Percentiles rank a stretch among this genome's conserved stretches.
Evolutionary conservation across 2,329 filamentous ascomycete genomes (phyloP).

Genomic region (Ophiostoma populinum): DNA sequence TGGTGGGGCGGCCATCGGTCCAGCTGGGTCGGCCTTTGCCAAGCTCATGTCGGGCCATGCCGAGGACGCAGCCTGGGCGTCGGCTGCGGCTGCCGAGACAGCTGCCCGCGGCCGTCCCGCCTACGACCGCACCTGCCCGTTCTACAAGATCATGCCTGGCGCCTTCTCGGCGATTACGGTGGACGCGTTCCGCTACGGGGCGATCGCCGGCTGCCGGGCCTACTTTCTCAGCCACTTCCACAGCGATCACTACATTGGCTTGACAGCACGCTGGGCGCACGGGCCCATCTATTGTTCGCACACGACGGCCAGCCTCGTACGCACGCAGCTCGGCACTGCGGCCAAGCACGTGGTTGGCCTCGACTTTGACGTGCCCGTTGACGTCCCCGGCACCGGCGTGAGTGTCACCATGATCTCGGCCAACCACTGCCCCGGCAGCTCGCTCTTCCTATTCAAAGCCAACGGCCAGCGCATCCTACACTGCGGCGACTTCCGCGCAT

Average conservation of each 20-base stretch:
- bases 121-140: conserved; percentile 82
- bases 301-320: conserved; percentile 78
- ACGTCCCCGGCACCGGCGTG: conserved; percentile 71
- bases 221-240: conserved; percentile 98
- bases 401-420: conserved; percentile 88
- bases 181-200: conserved; percentile 89
- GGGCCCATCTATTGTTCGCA: conserved; percentile 94
- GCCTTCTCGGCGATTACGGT: conserved; percentile 64
- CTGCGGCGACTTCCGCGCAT: conserved; percentile 91
- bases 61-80: conserved; percentile 79
- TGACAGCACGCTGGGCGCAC: conserved; percentile 77
- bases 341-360: conserved; percentile 71
- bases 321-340: conserved; percentile 70
- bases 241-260: conserved; percentile 88
- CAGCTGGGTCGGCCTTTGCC: conserved; percentile 58
- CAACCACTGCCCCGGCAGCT: conserved; percentile 93
- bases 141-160: conserved; percentile 95
- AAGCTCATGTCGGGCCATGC: conserved; percentile 86
- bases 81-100: conserved; percentile 63
- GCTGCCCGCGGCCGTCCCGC: conserved; percentile 70
- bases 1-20: not conserved
- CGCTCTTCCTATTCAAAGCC: conserved; percentile 74
- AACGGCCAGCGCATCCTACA: conserved; percentile 80
- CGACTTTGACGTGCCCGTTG: conserved; percentile 64
- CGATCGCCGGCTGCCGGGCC: conserved; percentile 77